Evolutionary conservation across 2,329 filamentous ascomycete species (phyloP).

Genomic region (Karstenula rhodostoma): DNA sequence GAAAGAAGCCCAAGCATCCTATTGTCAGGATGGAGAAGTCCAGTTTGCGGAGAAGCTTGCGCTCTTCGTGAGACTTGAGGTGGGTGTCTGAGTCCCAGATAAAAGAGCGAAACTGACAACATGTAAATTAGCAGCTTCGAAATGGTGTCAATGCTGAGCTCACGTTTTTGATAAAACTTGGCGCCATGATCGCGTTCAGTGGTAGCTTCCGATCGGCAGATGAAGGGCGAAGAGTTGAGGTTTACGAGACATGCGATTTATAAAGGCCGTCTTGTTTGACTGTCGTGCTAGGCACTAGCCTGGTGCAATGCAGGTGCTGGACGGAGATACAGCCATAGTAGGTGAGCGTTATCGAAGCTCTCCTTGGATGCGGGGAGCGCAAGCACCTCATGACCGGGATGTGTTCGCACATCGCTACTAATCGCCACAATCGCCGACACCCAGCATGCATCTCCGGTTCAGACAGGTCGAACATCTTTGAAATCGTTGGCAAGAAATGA

Average conservation of each 20-base stretch:
- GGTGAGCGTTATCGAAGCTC: neutral
- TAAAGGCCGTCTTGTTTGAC: neutral
- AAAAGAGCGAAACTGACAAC: slow-evolving; percentile 20
- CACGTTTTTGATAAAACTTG: neutral
- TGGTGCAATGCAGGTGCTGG: neutral
- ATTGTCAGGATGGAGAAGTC: slow-evolving; percentile 58
- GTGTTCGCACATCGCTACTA: neutral
- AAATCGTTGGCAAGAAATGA: neutral
- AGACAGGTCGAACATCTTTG: neutral
- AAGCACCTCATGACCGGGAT: slow-evolving; percentile 7
- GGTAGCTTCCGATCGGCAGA: neutral
- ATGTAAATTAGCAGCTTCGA: neutral
- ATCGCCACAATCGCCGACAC: neutral
- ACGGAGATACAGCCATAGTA: neutral
- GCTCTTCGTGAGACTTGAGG: slow-evolving; percentile 52
- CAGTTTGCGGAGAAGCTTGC: slow-evolving; percentile 57
- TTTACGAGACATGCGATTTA: neutral
- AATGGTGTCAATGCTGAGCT: neutral
- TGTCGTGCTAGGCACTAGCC: neutral
- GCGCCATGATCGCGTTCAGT: neutral
- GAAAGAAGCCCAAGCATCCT: slow-evolving; percentile 21
- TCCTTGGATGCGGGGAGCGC: neutral
- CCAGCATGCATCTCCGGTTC: neutral
- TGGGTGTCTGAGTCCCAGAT: slow-evolving; percentile 27
- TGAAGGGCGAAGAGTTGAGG: neutral